These are phyloP conservation scores for Aspergillus sp. DNA, from an alignment of 2,329 filamentous ascomycete species.

Conservation along the genomic window DNA sequence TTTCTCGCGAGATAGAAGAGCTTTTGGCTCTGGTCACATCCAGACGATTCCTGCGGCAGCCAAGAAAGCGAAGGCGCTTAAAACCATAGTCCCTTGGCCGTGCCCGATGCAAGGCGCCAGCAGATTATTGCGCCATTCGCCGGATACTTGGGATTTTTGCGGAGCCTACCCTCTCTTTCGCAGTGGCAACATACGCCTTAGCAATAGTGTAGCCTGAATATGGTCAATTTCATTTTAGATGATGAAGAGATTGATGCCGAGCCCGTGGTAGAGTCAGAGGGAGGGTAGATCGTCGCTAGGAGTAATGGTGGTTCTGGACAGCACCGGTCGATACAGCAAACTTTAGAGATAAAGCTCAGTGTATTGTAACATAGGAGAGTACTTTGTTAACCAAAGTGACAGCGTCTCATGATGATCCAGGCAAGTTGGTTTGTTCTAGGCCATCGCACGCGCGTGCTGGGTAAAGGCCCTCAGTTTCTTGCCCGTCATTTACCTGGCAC, in stretches of 20 bases:
- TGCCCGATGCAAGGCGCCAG: not conserved
- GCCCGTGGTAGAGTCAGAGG: no score
- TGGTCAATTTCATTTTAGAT: no score
- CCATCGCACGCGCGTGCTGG: not conserved
- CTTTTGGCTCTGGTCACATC: slow-evolving; percentile 1
- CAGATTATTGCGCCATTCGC: not conserved
- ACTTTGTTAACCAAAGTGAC: not conserved
- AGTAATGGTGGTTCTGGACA: no score
- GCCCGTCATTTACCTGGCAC: not conserved
- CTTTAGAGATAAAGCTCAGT: slow-evolving; percentile 4
- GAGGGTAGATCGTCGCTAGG: no score
- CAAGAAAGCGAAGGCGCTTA: not conserved
- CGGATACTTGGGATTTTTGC: not conserved
- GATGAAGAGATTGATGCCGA: no score
- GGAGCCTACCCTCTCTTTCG: not conserved
- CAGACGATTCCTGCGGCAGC: slow-evolving; percentile 5
- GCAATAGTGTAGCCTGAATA: not conserved
- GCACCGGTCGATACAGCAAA: not conserved
- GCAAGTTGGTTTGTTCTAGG: slow-evolving; percentile 4
- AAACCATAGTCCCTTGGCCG: not conserved
- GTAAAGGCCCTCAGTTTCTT: slow-evolving; percentile 5
- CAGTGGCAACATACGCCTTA: not conserved
- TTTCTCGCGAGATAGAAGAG: slow-evolving; percentile 6
- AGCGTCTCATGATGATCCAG: not conserved
- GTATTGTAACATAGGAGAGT: not conserved